A percentile compares a stretch with the other conserved stretches of the same genome.
Evolutionary conservation across 805 yeast species (phyloP).

Genomic region (Spathaspora boniae): DNA sequence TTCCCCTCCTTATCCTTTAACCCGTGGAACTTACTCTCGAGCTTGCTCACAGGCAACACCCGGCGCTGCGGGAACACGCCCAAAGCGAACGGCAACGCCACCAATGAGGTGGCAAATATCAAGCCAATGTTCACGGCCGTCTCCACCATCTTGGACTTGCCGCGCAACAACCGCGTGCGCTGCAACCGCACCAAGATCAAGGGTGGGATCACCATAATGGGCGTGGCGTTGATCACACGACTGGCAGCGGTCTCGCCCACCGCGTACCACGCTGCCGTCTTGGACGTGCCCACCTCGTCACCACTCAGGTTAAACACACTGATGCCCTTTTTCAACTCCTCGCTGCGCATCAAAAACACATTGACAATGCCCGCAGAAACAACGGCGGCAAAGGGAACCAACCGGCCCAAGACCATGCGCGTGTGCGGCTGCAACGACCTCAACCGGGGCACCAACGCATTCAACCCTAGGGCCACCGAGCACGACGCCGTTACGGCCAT

Average conservation of each 20-base stretch:
- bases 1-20: constrained; percentile 63
- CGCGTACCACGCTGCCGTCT: constrained; percentile 85
- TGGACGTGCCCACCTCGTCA: constrained; percentile 63
- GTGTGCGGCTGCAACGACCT: constrained; percentile 68
- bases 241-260: constrained; percentile 97
- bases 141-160: constrained; percentile 62
- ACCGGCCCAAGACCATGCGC: constrained; percentile 68
- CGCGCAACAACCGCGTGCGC: constrained; percentile 56
- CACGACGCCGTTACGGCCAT: constrained; percentile 94
- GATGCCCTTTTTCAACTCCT: constrained; percentile 86
- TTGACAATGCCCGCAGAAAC: constrained; percentile 95
- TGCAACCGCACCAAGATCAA: constrained; percentile 76
- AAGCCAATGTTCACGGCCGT: constrained; percentile 79
- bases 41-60: constrained; percentile 48
- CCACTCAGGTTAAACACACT: constrained; percentile 63
- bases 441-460: constrained; percentile 84
- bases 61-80: constrained; percentile 94
- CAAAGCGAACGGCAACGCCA: constrained; percentile 89
- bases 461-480: constrained; percentile 90
- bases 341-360: constrained; percentile 94
- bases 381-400: constrained; percentile 98
- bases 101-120: constrained; percentile 79
- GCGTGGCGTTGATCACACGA: constrained; percentile 93
- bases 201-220: constrained; percentile 96
- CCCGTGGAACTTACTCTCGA: constrained; percentile 64